These are phyloP conservation scores for Gleditsia sinensis DNA, from an alignment of 306 rosid species.

Conservation along the genomic window DNA sequence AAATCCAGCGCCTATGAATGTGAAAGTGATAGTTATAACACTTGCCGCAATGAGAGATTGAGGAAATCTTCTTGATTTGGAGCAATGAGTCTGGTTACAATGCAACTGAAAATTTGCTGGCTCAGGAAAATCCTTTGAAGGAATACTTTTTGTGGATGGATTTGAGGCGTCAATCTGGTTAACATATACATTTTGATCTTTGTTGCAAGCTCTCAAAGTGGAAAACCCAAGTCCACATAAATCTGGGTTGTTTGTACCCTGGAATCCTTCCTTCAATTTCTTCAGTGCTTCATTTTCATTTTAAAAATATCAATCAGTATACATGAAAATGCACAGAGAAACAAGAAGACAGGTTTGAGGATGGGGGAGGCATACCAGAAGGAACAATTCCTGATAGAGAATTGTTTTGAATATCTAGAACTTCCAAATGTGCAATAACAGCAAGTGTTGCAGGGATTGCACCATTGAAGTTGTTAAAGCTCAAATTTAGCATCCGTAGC, in stretches of 20 bases:
- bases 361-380: constrained; percentile 52
- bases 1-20: constrained; percentile 41
- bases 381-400: constrained; percentile 75
- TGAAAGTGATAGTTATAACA: constrained; percentile 43
- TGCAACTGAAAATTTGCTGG: constrained; percentile 47
- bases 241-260: constrained; percentile 63
- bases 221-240: constrained; percentile 77
- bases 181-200: constrained; percentile 26
- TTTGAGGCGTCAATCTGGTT: constrained; percentile 37
- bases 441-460: constrained; percentile 61
- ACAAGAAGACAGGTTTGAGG: neutral
- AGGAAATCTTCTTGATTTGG: constrained; percentile 54
- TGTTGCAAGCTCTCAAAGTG: constrained; percentile 57
- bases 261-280: constrained; percentile 69
- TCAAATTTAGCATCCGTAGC: constrained; percentile 71
- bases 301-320: constrained; percentile 37
- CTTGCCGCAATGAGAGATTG: constrained; percentile 52
- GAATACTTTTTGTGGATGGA: constrained; percentile 20
- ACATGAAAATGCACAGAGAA: neutral
- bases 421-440: constrained; percentile 44
- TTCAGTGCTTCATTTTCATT: constrained; percentile 57
- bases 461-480: constrained; percentile 77
- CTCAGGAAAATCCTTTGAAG: constrained; percentile 50
- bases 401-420: constrained; percentile 69
- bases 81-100: constrained; percentile 59